Base-by-base conservation (phyloP, 805 yeast genomes). In the Starmerella sirachaensis region DNA sequence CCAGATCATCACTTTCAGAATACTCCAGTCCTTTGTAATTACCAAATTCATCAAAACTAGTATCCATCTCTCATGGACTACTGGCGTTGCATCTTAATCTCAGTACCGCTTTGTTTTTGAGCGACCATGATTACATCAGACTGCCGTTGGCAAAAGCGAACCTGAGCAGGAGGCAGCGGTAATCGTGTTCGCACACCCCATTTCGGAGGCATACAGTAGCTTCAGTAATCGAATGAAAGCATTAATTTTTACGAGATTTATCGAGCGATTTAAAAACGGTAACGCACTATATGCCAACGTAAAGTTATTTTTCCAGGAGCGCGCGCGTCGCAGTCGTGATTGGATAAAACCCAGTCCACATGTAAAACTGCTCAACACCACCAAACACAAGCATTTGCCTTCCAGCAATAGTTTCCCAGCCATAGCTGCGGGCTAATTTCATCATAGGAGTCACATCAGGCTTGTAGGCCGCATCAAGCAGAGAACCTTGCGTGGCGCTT, bases 391-490 rank as follows among this genome's bases (percentile, higher is more conserved):
- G 69, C 91, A 93, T 81, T 53, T 85, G 83, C 24, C 79, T 74
- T 10, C 99, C 99, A 7, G 86, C 80, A 47, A 88, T 69, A n/a
- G 77, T 78, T n/a, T 65, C 66, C 94, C 94, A 84, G 6, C 70
- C 68, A 49, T 70, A 64, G 21, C 68, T 71, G 20, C 56, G 55
- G 2, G 96, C 94, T 18, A 80, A 55, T 50, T 65, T 64, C 95
- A 91, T 86, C 28, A 88, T 64, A 16, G 93, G 91, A 0, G 98
- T 88, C 13, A 76, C 68, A 19, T 72, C 63, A 13, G 97, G 97
- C 58, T 84, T 86, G 65, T 91, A 91, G 17, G 96, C 93, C 33
- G 97, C 96, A 48, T 91, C 99, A 36, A 91, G 62, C 19, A 88
- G 64, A 10, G 71, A 65, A 12, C 79, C 66, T 21, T 57, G 52